These are phyloP conservation scores for Leccinum fuscescens DNA, from an alignment of 1,284 basidiomycete species.

Conservation along the genomic window DNA sequence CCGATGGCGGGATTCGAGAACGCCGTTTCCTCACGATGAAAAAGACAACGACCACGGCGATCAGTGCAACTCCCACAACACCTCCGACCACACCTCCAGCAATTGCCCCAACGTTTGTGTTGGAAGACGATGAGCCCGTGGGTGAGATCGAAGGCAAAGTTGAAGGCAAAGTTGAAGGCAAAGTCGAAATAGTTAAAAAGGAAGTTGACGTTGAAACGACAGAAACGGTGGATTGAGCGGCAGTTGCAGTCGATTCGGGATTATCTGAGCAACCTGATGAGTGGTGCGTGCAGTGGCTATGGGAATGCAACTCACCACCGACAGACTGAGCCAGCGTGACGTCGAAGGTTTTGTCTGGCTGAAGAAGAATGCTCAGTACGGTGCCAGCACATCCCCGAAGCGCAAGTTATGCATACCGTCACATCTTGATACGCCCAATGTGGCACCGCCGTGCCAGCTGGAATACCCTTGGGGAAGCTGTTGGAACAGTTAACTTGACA, in stretches of 20 bases:
- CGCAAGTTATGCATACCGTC: conserved; percentile 15
- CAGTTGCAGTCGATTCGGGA: conserved; percentile 28
- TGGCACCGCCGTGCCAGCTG: conserved; percentile 29
- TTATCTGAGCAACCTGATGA: conserved; percentile 17
- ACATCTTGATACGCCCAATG: conserved; percentile 35
- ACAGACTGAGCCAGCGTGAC: conserved; percentile 16
- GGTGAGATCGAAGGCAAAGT: not conserved
- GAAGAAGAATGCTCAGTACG: conserved; percentile 2
- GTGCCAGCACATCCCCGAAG: not conserved
- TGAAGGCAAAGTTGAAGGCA: not conserved
- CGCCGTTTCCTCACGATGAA: conserved; percentile 31
- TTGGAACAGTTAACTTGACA: conserved; percentile 3
- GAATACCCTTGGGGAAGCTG: conserved; percentile 26
- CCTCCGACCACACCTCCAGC: conserved; percentile 42
- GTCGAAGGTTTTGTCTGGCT: conserved; percentile 24
- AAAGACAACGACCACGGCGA: conserved; percentile 28
- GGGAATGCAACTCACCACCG: conserved; percentile 26
- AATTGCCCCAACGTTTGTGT: conserved; percentile 23
- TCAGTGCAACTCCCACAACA: conserved; percentile 30
- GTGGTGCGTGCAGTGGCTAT: not conserved
- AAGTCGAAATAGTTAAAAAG: not conserved
- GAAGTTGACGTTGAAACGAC: not conserved
- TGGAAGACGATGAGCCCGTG: not conserved
- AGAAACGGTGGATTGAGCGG: conserved; percentile 20
- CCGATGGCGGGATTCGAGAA: conserved; percentile 14